Evolutionary conservation across 441 rosid genomes (phyloP).

Genomic region (Adansonia madagascariensis): DNA sequence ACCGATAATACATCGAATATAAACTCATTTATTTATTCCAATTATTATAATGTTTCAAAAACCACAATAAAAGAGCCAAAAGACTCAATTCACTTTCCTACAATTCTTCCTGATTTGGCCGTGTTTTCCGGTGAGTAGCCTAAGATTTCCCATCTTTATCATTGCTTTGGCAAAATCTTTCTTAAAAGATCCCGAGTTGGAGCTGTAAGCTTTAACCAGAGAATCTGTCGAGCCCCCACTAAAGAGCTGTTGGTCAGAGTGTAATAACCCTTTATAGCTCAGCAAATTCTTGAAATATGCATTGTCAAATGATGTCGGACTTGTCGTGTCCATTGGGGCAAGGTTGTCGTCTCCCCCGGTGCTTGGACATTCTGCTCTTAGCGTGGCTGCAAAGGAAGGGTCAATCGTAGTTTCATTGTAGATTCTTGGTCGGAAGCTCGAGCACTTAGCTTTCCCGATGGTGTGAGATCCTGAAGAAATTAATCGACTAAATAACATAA

Average conservation of each 20-base stretch:
- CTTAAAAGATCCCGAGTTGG: conserved; percentile 15
- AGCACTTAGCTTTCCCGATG: conserved; percentile 39
- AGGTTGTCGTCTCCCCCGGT: conserved; percentile 31
- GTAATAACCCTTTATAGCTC: conserved; percentile 29
- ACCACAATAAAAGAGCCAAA: background rate
- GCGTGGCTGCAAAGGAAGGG: conserved; percentile 24
- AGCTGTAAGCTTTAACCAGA: conserved; percentile 28
- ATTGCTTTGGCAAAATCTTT: conserved; percentile 34
- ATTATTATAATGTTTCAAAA: background rate
- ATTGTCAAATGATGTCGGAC: conserved; percentile 29
- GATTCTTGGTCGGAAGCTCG: conserved; percentile 28
- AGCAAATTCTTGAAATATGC: conserved; percentile 30
- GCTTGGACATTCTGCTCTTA: conserved; percentile 26
- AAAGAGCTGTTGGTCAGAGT: conserved; percentile 32
- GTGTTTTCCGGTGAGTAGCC: conserved; percentile 23
- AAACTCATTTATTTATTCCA: background rate
- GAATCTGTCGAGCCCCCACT: conserved; percentile 37
- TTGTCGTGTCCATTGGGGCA: conserved; percentile 32
- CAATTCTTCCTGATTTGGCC: conserved; percentile 30
- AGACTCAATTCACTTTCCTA: conserved; percentile 24
- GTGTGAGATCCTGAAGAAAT: conserved; percentile 38
- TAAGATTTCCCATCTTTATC: conserved; percentile 36
- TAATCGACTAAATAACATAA: background rate
- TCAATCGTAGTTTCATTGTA: conserved; percentile 35
- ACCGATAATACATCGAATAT: too few relatives aligned